Evolutionary conservation across 768 basidiomycete species (phyloP), one percentile per base, ranked within the genome.

Genomic region (Tylopilus subfusipes): DNA sequence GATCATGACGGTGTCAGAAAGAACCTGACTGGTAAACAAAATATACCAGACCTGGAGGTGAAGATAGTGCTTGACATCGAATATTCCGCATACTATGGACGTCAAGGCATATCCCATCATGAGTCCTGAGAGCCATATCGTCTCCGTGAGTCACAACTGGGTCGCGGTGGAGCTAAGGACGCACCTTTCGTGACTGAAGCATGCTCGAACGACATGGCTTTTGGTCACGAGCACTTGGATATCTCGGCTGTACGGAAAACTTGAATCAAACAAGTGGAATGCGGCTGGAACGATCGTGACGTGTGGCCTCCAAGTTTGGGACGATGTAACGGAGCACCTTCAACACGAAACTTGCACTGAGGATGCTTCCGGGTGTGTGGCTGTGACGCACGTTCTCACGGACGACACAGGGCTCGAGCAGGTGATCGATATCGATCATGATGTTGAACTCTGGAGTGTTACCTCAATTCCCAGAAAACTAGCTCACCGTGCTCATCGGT

Each of bases 41-140:
- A 52, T 48, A 51, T 48, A 16, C 60, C 76, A 59, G 58, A 84
- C 87, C 75, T 90, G 93, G 3, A 97, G 76, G 68, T 94, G 90
- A 55, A 93, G 79, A 68, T 93, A 90, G 63, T 93, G 86, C 68
- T 95, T 96, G 60, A 91, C 73, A 63, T 94, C 93, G 64, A 94
- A 88, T 30, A 96, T 67, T 1, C 90, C 86, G 42, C 79, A 84
- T 7, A 83, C 65, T 51, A 94, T 75, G n/a, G 94, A 90, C 3
- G 83, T 79, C 42, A 90, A 54, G 29, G 83, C 92, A 42, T 82
- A 75, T 47, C 77, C 75, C 53, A 92, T 73, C 84, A 96, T 93
- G 54, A 93, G 73, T 29, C 86, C 93, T 95, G 59, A 29, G 56
- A 55, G 33, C 21, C 50, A 31, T 24, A 39, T 40, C 33, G 6